Percentiles rank a stretch among this genome's conserved stretches.
phyloP scores from a whole-genome alignment of 2,329 filamentous ascomycete genomes.

The Magnaporthiopsis incrustans region DNA sequence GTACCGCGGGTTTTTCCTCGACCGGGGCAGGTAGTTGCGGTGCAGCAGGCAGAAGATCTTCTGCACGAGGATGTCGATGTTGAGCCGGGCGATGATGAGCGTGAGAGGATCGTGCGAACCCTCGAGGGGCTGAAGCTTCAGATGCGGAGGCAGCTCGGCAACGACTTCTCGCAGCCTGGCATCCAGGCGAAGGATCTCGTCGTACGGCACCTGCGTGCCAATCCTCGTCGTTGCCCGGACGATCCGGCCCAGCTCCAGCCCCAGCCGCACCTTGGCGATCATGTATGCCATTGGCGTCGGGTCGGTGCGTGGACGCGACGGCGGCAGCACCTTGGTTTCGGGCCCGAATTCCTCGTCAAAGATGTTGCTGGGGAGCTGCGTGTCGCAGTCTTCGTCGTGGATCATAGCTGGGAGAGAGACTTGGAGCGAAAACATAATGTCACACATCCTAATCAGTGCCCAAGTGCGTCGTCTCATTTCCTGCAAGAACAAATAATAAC shows the following conservation, averaged over 20 bases:
- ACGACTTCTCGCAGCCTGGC: conserved; percentile 51
- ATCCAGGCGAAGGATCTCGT: conserved; percentile 57
- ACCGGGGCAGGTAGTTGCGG: conserved; percentile 73
- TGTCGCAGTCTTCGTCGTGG: conserved; percentile 66
- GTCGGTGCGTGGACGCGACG: conserved; percentile 58
- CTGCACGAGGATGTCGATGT: conserved; percentile 76
- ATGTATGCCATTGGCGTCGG: conserved; percentile 72
- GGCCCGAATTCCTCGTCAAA: conserved; percentile 75
- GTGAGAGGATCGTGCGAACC: conserved; percentile 74
- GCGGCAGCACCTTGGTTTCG: conserved; percentile 58
- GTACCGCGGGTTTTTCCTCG: conserved; percentile 72
- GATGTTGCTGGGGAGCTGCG: conserved; percentile 66
- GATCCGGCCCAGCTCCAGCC: conserved; percentile 63
- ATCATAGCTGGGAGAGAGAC: conserved; percentile 61
- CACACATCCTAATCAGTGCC: conserved; percentile 64
- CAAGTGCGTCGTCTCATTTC: conserved; percentile 65
- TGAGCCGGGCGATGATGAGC: conserved; percentile 77
- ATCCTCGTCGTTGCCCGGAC: conserved; percentile 55
- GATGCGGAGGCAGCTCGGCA: conserved; percentile 67
- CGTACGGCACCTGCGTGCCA: conserved; percentile 49
- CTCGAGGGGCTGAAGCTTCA: conserved; percentile 67
- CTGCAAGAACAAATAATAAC: conserved; percentile 21
- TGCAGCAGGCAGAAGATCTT: conserved; percentile 87
- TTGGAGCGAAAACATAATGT: conserved; percentile 72
- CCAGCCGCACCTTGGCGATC: conserved; percentile 64